Evolutionary conservation across 129 eudicot species (phyloP).

Genomic region (Centaurea solstitialis): DNA sequence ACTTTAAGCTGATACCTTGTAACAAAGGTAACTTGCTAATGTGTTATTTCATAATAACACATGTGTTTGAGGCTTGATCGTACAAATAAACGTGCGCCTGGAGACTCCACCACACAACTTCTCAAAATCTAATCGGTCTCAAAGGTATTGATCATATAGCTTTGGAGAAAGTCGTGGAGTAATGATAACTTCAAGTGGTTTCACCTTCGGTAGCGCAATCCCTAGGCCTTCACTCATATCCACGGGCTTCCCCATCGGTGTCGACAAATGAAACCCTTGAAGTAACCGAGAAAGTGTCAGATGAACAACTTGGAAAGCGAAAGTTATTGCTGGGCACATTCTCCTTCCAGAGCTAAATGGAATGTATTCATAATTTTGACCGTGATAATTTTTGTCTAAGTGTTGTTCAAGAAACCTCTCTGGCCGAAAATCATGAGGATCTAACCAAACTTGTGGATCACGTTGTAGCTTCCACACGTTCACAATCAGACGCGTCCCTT

Average conservation of each 20-base stretch:
- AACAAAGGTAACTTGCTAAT: neutral
- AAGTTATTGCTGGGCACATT: slow-evolving; percentile 38
- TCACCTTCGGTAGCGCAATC: slow-evolving; percentile 18
- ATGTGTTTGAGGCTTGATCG: neutral
- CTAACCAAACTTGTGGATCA: slow-evolving; percentile 42
- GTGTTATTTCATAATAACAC: neutral
- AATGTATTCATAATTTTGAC: slow-evolving; percentile 39
- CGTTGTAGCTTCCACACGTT: slow-evolving; percentile 57
- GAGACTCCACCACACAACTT: neutral
- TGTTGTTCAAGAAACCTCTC: slow-evolving; percentile 34
- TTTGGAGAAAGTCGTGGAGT: slow-evolving; percentile 16
- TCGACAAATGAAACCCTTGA: slow-evolving; percentile 27
- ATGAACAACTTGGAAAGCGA: slow-evolving; percentile 6
- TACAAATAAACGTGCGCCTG: neutral
- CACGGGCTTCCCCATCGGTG: slow-evolving; percentile 18
- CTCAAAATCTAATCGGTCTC: neutral
- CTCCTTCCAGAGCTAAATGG: slow-evolving; percentile 40
- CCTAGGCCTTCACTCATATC: slow-evolving; percentile 40
- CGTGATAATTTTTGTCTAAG: neutral
- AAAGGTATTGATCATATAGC: slow-evolving; percentile 9
- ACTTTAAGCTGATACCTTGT: neutral
- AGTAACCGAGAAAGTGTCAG: slow-evolving; percentile 29
- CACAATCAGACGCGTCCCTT: slow-evolving; percentile 49
- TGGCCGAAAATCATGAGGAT: slow-evolving; percentile 36
- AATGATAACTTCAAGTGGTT: slow-evolving; percentile 25